Conservation (phyloP, 306 rosid genomes). For the Cicer judaicum region DNA sequence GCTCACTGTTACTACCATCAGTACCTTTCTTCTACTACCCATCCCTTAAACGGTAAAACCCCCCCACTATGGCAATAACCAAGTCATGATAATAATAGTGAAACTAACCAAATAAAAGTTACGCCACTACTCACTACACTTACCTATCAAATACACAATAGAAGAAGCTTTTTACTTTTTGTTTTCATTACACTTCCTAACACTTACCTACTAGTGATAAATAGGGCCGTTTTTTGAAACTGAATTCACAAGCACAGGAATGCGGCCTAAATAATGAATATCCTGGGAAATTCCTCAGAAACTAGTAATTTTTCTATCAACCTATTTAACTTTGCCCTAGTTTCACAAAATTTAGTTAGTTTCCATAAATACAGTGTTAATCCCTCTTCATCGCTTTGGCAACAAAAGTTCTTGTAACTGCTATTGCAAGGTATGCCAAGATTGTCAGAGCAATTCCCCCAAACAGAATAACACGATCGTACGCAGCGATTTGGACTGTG, state of each 20-base stretch:
- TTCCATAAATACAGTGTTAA: constrained; percentile 45
- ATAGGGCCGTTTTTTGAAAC: constrained; percentile 6
- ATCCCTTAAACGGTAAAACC: not conserved
- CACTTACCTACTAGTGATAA: constrained; percentile 28
- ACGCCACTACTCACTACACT: not conserved
- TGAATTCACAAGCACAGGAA: constrained; percentile 49
- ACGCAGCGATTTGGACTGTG: constrained; percentile 62
- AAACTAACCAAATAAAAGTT: not conserved
- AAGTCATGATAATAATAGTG: too few relatives aligned
- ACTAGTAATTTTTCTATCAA: constrained; percentile 33
- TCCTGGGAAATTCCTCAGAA: constrained; percentile 44
- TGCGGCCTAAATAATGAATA: constrained; percentile 55
- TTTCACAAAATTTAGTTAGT: constrained; percentile 41
- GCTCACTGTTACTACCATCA: too few relatives aligned
- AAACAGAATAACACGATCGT: constrained; percentile 68
- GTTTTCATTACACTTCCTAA: constrained; percentile 41
- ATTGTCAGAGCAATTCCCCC: constrained; percentile 72
- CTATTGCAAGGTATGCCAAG: constrained; percentile 70
- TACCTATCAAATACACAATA: not conserved
- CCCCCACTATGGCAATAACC: not conserved
- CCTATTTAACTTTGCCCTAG: constrained; percentile 38
- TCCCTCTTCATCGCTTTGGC: constrained; percentile 78
- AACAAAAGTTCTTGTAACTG: constrained; percentile 55
- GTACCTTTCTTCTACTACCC: not conserved
- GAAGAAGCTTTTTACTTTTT: constrained; percentile 1